Evolutionary conservation across 2,329 filamentous ascomycete species (phyloP).

Genomic region (Neonectria magnoliae): DNA sequence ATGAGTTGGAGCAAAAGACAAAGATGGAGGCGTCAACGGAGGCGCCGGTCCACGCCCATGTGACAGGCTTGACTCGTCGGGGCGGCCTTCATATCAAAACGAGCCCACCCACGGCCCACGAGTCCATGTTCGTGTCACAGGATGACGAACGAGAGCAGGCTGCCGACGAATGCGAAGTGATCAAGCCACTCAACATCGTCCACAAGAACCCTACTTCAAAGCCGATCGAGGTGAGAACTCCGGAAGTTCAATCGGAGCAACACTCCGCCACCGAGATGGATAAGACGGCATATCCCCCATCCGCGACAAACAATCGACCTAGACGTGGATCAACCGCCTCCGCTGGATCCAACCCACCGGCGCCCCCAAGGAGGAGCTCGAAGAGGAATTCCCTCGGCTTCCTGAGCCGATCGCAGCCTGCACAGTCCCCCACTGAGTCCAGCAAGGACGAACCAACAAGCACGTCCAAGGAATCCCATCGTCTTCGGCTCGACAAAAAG

Average conservation of each 20-base stretch:
- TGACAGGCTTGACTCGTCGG: conserved; percentile 33
- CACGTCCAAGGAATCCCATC: conserved; percentile 21
- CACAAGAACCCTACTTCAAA: not conserved
- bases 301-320: conserved; percentile 17
- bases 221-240: not conserved
- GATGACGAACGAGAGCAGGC: not conserved
- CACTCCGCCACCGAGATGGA: conserved; percentile 15
- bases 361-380: conserved; percentile 38
- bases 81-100: conserved; percentile 36
- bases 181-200: conserved; percentile 10
- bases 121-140: conserved; percentile 5
- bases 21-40: conserved; percentile 24
- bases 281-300: conserved; percentile 20
- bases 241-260: not conserved
- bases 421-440: conserved; percentile 2
- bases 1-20: conserved; percentile 27
- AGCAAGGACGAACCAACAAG: conserved; percentile 24
- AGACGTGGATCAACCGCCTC: conserved; percentile 30
- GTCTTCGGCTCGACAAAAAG: conserved; percentile 12
- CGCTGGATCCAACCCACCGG: conserved; percentile 21
- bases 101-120: not conserved
- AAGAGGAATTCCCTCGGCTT: conserved; percentile 36
- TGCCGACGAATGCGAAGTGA: not conserved
- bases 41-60: conserved; percentile 29
- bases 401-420: conserved; percentile 25